Evolutionary conservation across 768 basidiomycete genomes (phyloP).

Genomic region (Dioszegia aurantiaca): DNA sequence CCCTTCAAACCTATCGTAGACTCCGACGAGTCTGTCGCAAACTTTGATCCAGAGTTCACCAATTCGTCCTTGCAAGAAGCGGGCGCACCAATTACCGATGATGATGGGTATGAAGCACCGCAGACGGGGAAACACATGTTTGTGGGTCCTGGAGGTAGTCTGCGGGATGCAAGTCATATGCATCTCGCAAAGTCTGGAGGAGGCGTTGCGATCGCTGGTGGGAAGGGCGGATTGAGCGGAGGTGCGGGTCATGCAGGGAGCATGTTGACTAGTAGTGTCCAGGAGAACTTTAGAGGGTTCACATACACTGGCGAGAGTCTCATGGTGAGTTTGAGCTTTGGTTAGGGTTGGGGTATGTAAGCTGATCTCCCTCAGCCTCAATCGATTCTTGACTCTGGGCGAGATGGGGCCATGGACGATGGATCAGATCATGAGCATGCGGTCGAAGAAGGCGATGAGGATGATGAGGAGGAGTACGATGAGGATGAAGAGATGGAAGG

Average conservation of each 20-base stretch:
- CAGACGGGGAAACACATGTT: constrained; percentile 42
- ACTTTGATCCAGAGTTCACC: constrained; percentile 98
- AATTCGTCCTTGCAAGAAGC: constrained; percentile 66
- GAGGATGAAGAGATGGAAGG: constrained; percentile 47
- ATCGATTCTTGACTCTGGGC: constrained; percentile 35
- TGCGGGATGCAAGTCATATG: constrained; percentile 25
- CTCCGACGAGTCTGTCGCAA: constrained; percentile 95
- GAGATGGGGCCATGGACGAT: constrained; percentile 41
- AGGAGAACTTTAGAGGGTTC: constrained; percentile 96
- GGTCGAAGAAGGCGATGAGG: constrained; percentile 62
- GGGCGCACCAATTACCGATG: constrained; percentile 61
- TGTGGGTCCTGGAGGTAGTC: constrained; percentile 48
- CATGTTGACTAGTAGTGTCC: constrained; percentile 82
- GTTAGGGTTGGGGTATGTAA: neutral
- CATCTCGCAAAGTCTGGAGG: constrained; percentile 15
- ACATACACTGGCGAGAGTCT: constrained; percentile 57
- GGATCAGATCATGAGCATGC: constrained; percentile 54
- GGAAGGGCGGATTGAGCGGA: constrained; percentile 21
- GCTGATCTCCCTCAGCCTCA: constrained; percentile 29
- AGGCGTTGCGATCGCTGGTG: constrained; percentile 41
- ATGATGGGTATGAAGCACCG: constrained; percentile 48
- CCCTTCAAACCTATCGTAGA: constrained; percentile 98
- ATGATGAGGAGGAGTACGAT: constrained; percentile 58
- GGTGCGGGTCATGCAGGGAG: constrained; percentile 53
- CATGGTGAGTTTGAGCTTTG: constrained; percentile 39